Evolutionary conservation across 768 basidiomycete species (phyloP).

Genomic region (Grammothele lineata): DNA sequence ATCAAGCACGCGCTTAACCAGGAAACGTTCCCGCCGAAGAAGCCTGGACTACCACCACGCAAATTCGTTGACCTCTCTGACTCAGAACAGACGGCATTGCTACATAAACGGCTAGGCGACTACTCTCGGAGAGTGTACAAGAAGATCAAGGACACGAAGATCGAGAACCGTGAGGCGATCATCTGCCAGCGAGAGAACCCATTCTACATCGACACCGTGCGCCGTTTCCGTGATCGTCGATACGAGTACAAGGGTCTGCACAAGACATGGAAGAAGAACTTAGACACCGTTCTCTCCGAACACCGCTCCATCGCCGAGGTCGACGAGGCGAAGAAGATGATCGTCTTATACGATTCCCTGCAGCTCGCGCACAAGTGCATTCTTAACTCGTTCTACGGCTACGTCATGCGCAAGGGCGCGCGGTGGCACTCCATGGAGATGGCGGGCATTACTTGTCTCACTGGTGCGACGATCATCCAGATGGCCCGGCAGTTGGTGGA

Average conservation of each 20-base stretch:
- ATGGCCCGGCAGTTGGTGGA: constrained; percentile 98
- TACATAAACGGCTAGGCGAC: constrained; percentile 96
- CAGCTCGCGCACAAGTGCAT: constrained; percentile 99
- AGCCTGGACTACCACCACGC: constrained; percentile 66
- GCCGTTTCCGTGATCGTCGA: constrained; percentile 92
- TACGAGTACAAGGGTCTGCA: constrained; percentile 98
- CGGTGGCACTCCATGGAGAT: constrained; percentile 99
- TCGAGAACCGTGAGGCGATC: constrained; percentile 90
- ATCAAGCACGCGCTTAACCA: constrained; percentile 95
- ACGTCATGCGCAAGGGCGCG: constrained; percentile 99
- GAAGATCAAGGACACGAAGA: constrained; percentile 96
- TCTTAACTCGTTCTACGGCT: constrained; percentile 99
- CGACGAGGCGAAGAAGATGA: constrained; percentile 98
- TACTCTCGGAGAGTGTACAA: constrained; percentile 99
- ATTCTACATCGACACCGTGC: constrained; percentile 98
- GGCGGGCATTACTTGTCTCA: constrained; percentile 98
- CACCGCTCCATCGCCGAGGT: constrained; percentile 78
- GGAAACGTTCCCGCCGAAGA: constrained; percentile 84
- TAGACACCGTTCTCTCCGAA: constrained; percentile 69
- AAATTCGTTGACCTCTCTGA: constrained; percentile 79
- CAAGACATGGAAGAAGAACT: constrained; percentile 99
- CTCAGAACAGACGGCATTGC: constrained; percentile 83
- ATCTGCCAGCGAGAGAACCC: constrained; percentile 98
- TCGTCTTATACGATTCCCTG: constrained; percentile 95
- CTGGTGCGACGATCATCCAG: constrained; percentile 96